Percentiles rank a stretch among this genome's conserved stretches.
These are phyloP conservation scores for Rhizopogon sp. DNA, from an alignment of 768 basidiomycete species.

Conservation along the genomic window DNA sequence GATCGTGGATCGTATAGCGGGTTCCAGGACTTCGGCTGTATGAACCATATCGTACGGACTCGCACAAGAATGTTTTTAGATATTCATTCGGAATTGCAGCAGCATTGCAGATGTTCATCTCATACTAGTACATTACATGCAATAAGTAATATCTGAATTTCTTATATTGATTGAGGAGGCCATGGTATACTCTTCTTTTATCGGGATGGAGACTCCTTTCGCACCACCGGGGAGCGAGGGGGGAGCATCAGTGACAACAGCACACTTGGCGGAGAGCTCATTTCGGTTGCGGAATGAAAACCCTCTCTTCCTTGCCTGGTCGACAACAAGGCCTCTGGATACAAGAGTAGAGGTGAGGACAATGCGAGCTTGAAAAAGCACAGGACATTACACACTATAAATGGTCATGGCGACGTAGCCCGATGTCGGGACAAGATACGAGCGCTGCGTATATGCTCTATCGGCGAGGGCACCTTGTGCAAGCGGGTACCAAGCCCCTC, in stretches of 20 bases:
- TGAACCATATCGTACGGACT: slow-evolving; percentile 22
- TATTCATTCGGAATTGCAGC: background rate
- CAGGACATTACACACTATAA: slow-evolving; percentile 46
- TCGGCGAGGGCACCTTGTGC: slow-evolving; percentile 56
- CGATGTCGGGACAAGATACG: slow-evolving; percentile 57
- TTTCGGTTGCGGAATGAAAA: slow-evolving; percentile 49
- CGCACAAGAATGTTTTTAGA: background rate
- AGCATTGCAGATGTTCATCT: background rate
- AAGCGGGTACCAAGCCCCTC: slow-evolving; percentile 62
- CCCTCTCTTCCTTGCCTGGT: slow-evolving; percentile 42
- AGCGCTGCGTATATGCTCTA: slow-evolving; percentile 40
- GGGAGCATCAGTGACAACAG: background rate
- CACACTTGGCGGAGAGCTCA: slow-evolving; percentile 27
- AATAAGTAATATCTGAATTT: background rate
- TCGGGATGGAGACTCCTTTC: background rate
- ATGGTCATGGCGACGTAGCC: slow-evolving; percentile 53
- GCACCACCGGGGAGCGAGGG: background rate
- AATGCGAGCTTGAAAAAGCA: background rate
- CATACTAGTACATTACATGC: background rate
- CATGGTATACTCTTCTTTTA: background rate
- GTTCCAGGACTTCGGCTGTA: slow-evolving; percentile 72
- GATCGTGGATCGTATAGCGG: slow-evolving; percentile 77
- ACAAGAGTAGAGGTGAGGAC: background rate
- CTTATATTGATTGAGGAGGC: background rate
- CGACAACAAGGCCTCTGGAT: slow-evolving; percentile 46